Percentiles rank a stretch among this genome's conserved stretches.
phyloP scores from a whole-genome alignment of 2,329 filamentous ascomycete genomes.

The Diaporthe humulicola region DNA sequence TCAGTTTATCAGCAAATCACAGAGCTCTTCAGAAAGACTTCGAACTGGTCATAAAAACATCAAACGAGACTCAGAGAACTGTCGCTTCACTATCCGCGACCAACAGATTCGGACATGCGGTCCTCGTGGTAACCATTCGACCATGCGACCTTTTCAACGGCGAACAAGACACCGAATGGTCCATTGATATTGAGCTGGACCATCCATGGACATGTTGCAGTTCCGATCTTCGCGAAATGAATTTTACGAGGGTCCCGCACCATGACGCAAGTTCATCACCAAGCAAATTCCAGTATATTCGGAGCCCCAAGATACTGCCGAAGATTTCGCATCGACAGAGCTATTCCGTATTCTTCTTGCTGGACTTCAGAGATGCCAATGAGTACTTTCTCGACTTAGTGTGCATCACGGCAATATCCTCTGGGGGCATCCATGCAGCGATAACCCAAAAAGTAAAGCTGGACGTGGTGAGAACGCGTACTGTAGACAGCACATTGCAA shows the following conservation, averaged over 20 bases:
- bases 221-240: background rate
- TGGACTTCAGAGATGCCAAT: background rate
- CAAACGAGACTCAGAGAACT: background rate
- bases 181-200: background rate
- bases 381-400: background rate
- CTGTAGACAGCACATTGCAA: background rate
- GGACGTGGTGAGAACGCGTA: background rate
- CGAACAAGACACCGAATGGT: background rate
- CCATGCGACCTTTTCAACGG: background rate
- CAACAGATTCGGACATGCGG: background rate
- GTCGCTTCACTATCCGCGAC: background rate
- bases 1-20: background rate
- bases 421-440: background rate
- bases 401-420: background rate
- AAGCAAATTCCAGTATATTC: background rate
- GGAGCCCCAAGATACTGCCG: background rate
- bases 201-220: background rate
- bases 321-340: background rate
- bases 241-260: background rate
- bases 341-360: background rate
- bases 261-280: background rate
- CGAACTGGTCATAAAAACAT: background rate
- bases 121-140: background rate
- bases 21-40: background rate
- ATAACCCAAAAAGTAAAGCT: background rate